Evolutionary conservation across 2,329 filamentous ascomycete species (phyloP), one percentile per base, ranked within the genome.

Genomic region (Aspergillus amoenus): DNA sequence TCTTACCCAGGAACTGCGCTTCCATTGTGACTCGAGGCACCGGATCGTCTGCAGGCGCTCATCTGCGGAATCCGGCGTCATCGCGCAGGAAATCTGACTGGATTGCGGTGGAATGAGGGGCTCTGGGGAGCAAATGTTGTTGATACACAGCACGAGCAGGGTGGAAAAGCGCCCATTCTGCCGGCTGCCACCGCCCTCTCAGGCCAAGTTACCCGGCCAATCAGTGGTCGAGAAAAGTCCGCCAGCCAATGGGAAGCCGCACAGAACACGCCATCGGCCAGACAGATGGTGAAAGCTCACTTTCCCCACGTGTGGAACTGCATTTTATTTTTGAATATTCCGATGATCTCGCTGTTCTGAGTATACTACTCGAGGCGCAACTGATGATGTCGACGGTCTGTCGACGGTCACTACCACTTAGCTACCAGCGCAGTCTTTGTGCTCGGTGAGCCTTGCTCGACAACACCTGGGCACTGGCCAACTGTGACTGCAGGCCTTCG

Each of bases 241-340:
- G 2, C 11, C 18, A 17, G 4, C 70, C 70, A 72, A 73, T 73
- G 53, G 66, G 39, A 37, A 27, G 0, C 0, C 2, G 37, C 42
- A 18, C 32, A 59, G 67, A 69, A 72, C 69, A 69, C 70, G 70
- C 70, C 70, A 73, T 73, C 67, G 57, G 46, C 51, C 43, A 52
- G 57, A 46, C 52, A 52, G 69, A 73, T 73, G 70, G 64, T 71
- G 70, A 67, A 67, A 70, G 58, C 44, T 50, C 45, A 11, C 13
- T 21, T 37, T 52, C 47, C 61, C 61, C 57, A 64, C 60, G 55
- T 61, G 60, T 63, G 60, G 58, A 54, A 43, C 48, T 52, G 21
- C 21, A 22, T 43, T 42, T 42, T 42, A 51, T 51, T 51, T 32
- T 42, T 42, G 12, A 32, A 34, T n/a, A 32, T 18, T 30, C 27